A percentile compares a stretch with the other conserved stretches of the same genome.
Evolutionary conservation across 2,329 filamentous ascomycete genomes (phyloP).

Genomic region (Nigrograna mackinnonii): DNA sequence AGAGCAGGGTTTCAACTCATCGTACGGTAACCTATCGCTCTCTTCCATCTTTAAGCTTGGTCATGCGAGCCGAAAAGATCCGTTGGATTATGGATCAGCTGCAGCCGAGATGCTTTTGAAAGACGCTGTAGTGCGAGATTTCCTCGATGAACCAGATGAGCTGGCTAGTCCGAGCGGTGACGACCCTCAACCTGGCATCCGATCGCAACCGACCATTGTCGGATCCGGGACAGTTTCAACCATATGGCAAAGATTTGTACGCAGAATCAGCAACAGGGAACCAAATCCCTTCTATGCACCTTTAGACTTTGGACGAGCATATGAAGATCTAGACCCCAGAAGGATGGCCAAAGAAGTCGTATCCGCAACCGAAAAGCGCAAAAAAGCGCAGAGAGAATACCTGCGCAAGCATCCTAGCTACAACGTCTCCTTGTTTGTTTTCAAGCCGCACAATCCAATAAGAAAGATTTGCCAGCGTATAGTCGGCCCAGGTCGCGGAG

Average conservation of each 20-base stretch:
- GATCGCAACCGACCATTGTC: slow-evolving; percentile 47
- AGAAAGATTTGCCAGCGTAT: slow-evolving; percentile 84
- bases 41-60: slow-evolving; percentile 66
- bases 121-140: slow-evolving; percentile 92
- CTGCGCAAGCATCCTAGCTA: slow-evolving; percentile 84
- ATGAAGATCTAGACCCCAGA: slow-evolving; percentile 80
- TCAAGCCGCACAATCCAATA: slow-evolving; percentile 76
- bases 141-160: slow-evolving; percentile 74
- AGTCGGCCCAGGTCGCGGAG: slow-evolving; percentile 87
- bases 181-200: slow-evolving; percentile 38
- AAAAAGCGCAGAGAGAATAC: slow-evolving; percentile 89
- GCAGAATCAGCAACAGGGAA: slow-evolving; percentile 66
- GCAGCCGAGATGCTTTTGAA: slow-evolving; percentile 97
- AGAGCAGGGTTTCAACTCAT: slow-evolving; percentile 70
- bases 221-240: slow-evolving; percentile 63
- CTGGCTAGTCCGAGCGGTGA: slow-evolving; percentile 23
- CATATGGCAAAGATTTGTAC: slow-evolving; percentile 64
- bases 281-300: slow-evolving; percentile 95
- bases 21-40: slow-evolving; percentile 74
- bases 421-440: slow-evolving; percentile 90
- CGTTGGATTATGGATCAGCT: slow-evolving; percentile 87
- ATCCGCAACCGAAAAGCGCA: slow-evolving; percentile 77
- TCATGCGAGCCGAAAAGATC: slow-evolving; percentile 71
- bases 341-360: slow-evolving; percentile 91
- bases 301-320: slow-evolving; percentile 69